Base-by-base conservation (phyloP, 768 basidiomycete species). In the Hericium alpestre region DNA sequence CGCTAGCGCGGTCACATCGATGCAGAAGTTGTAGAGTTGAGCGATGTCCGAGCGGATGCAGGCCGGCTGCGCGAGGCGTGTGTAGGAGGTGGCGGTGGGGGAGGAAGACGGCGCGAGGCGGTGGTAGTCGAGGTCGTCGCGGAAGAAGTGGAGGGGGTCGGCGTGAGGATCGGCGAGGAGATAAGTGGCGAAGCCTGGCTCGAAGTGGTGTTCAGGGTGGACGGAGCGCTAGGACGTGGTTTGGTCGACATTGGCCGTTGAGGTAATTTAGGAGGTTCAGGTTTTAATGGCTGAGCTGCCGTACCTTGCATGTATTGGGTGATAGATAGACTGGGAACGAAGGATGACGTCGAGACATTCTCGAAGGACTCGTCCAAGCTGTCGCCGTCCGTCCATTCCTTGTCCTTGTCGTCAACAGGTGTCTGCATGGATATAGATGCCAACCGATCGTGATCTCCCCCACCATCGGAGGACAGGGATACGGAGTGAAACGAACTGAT, bases 401-500 rank as follows among this genome's bases (percentile, higher is more conserved):
- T 65, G 57, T 82, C 81, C 32, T 76, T 65, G 58, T 82, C 81
- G 22, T 76, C 65, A 20, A 37, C 10, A 51, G 27, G 49, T 22
- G 49, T 51, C 23, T 23, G 49, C 23, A 51, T 8, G 76, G 73
- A 59, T 74, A 74, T 1, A 77, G 76, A 12, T 55, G 55, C 3
- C 39, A 46, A 23, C 1, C 48, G 11, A 13, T 38, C 54, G 2
- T 46, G 38, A 51, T 68, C 67, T 27, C 58, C 39, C 4, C 63
- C 69, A 70, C 71, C 64, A 56, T 83, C 82, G 11, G 83, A 84
- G 1, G 86, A 88, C 22, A 89, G 76, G 1, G 87, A 89, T 18
- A 89, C 84, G 1, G 87, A 87, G 62, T 87, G 86, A 57, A 89
- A 87, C 16, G 87, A 89, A 1, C 87, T 87, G 39, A 87, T 76